A percentile compares a stretch with the other conserved stretches of the same genome.
Evolutionary conservation across 805 yeast genomes (phyloP).

Genomic region (Wickerhamomyces ciferrii): DNA sequence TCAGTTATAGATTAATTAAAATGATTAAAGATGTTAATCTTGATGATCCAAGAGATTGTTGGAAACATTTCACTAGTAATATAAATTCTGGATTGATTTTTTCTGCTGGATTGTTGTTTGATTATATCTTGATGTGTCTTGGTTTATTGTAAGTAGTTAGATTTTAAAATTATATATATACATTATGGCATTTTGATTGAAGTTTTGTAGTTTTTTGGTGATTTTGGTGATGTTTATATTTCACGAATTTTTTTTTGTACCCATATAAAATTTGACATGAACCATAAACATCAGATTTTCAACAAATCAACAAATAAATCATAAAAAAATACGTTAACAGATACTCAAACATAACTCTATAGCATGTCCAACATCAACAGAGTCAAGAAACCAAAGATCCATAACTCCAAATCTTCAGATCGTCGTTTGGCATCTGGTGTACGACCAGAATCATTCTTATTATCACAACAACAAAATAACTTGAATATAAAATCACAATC

Average conservation of each 20-base stretch:
- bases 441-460: constrained; percentile 38
- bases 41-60: constrained; percentile 75
- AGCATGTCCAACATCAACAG: constrained; percentile 2
- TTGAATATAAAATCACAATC: constrained; percentile 5
- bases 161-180: background rate
- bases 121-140: constrained; percentile 47
- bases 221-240: too few relatives aligned
- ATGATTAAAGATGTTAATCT: constrained; percentile 75
- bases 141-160: constrained; percentile 37
- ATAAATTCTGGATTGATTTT: constrained; percentile 70
- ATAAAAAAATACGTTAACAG: too few relatives aligned
- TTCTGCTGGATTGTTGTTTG: constrained; percentile 61
- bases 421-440: constrained; percentile 47
- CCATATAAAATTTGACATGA: too few relatives aligned
- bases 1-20: constrained; percentile 59
- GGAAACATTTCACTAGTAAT: constrained; percentile 74
- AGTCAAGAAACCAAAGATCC: constrained; percentile 11
- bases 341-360: background rate
- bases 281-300: too few relatives aligned
- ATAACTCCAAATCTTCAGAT: constrained; percentile 38
- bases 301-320: too few relatives aligned
- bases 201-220: too few relatives aligned
- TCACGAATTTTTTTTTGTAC: too few relatives aligned
- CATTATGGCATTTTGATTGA: too few relatives aligned
- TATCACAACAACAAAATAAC: constrained; percentile 23